Conservation (phyloP, 129 eudicot genomes). For the Arctium minus region DNA sequence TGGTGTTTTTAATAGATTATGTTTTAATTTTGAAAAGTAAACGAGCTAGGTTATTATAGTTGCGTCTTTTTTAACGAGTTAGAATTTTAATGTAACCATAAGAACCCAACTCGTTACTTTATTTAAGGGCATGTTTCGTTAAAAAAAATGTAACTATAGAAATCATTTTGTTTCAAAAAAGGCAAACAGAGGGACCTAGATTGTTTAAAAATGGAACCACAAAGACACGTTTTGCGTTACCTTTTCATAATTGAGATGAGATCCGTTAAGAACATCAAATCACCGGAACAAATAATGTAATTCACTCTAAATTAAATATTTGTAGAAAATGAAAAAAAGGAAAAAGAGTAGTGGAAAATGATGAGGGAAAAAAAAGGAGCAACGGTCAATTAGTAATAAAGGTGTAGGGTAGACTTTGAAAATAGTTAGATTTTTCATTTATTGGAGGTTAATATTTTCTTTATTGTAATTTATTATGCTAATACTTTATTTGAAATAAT, state of each 20-base stretch:
- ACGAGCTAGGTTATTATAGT: no score
- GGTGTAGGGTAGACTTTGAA: conserved; percentile 3
- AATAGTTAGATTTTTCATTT: neutral
- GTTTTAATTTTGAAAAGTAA: neutral
- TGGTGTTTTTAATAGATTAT: no score
- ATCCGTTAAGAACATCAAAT: neutral
- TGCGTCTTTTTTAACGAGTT: neutral
- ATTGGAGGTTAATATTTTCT: neutral
- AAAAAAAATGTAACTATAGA: neutral
- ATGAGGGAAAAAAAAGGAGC: neutral
- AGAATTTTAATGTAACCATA: neutral
- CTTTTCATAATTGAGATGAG: neutral
- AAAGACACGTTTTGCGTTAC: no score
- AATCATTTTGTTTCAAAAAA: no score
- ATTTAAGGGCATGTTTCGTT: neutral
- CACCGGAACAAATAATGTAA: neutral
- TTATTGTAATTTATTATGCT: neutral
- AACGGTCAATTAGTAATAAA: neutral
- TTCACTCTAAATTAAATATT: neutral
- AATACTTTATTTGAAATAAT: neutral
- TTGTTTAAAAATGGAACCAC: neutral
- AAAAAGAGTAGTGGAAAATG: conserved; percentile 2
- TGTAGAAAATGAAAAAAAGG: neutral
- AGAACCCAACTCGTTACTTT: neutral
- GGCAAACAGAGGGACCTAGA: no score